Evolutionary conservation across 345 rosid genomes (phyloP).

Genomic region (Erysimum cheiranthoides): DNA sequence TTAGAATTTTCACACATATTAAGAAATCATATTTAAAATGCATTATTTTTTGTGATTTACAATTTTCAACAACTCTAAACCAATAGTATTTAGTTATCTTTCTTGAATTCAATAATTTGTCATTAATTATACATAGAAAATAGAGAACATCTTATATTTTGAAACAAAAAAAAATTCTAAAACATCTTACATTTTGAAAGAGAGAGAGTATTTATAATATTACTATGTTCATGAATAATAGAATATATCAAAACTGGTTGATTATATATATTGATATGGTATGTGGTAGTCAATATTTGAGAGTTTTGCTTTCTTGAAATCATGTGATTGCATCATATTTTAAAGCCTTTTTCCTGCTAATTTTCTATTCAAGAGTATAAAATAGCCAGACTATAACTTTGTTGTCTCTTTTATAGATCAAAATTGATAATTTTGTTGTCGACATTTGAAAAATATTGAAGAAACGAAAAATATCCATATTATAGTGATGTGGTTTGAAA

Average conservation of each 20-base stretch:
- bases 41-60: no score
- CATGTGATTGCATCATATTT: neutral
- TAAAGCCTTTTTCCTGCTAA: neutral
- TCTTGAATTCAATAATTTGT: no score
- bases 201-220: no score
- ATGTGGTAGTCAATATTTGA: neutral
- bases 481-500: conserved; percentile 18
- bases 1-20: no score
- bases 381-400: conserved; percentile 2
- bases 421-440: neutral
- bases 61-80: no score
- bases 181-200: no score
- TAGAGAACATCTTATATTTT: no score
- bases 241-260: neutral
- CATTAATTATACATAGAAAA: no score
- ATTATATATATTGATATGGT: neutral
- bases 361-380: neutral
- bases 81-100: no score
- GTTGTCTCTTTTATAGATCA: neutral
- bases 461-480: neutral
- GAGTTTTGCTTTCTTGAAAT: neutral
- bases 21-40: no score
- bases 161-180: no score
- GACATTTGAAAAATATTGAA: neutral
- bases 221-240: neutral